These are phyloP conservation scores for Penicillium freii DNA, from an alignment of 2,329 filamentous ascomycete genomes.

Conservation along the genomic window DNA sequence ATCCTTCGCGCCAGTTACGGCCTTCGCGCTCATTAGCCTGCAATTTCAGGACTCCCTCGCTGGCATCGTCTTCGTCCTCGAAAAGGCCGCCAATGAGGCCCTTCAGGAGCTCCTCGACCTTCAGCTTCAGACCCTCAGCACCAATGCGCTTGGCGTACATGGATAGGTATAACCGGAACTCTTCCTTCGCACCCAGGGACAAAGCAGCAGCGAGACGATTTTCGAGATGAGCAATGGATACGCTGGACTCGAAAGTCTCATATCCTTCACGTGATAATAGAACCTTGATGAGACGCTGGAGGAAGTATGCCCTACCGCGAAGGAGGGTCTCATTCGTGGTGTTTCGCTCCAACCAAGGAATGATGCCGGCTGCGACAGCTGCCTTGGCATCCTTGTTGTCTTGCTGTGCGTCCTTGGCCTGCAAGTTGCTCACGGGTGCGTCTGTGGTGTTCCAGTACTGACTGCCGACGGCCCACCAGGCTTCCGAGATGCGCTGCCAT, in stretches of 20 bases:
- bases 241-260: slow-evolving; percentile 83
- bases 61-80: slow-evolving; percentile 55
- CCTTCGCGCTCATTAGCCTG: slow-evolving; percentile 41
- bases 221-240: slow-evolving; percentile 92
- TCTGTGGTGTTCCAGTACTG: slow-evolving; percentile 99
- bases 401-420: slow-evolving; percentile 66
- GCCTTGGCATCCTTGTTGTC: slow-evolving; percentile 49
- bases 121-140: slow-evolving; percentile 78
- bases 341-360: slow-evolving; percentile 88
- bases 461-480: slow-evolving; percentile 96
- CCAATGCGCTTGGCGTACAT: slow-evolving; percentile 98
- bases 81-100: slow-evolving; percentile 72
- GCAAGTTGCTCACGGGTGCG: slow-evolving; percentile 77
- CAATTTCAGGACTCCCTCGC: slow-evolving; percentile 28
- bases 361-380: slow-evolving; percentile 80
- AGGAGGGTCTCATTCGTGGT: slow-evolving; percentile 91
- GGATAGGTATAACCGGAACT: slow-evolving; percentile 91
- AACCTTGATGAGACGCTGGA: slow-evolving; percentile 88
- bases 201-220: slow-evolving; percentile 88
- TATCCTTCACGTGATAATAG: slow-evolving; percentile 86
- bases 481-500: slow-evolving; percentile 94
- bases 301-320: slow-evolving; percentile 84
- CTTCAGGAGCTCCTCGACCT: slow-evolving; percentile 89
- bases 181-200: slow-evolving; percentile 79
- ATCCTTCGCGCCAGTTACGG: slow-evolving; percentile 48